Evolutionary conservation across 176 grass and related monocot species (phyloP), one percentile per base, ranked within the genome.

Genomic region (Musa schizocarpa): DNA sequence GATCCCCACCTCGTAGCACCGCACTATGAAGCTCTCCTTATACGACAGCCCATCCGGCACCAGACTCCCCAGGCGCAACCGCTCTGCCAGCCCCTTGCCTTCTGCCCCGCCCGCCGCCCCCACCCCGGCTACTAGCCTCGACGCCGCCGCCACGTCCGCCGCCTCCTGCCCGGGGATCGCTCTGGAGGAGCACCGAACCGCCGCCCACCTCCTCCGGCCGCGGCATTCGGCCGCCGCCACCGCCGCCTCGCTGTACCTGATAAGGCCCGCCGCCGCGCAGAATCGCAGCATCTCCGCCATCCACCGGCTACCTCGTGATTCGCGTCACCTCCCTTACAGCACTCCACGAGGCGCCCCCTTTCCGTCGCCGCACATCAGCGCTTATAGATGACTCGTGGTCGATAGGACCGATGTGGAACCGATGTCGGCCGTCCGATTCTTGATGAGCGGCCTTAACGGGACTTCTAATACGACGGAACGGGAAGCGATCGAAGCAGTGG

Each of bases 1-100:
- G 79, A 97, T 90, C 20, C 93, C 93, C 50, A 97, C 93, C 87
- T 97, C 90, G 80, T 90, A 97, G 85, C 81, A 88, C 52, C 93
- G 73, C 72, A 97, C 79, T 69, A 97, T 80, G 81, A 93, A 97
- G 76, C 85, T 83, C 93, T 97, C 93, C 87, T 88, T 97, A 74
- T 93, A 97, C 52, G 87, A 92, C 11, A 97, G 82, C 6, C 90
- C 93, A 70, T 90, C 90, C 76, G 88, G 87, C 16, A 90, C 78
- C 70, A 97, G 80, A 87, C 90, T 92, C 83, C 93, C 93, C 57
- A 90, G 72, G 55, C 93, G 71, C 61, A 96, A 77, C 73, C 81
- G 83, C 87, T 96, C 93, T 49, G 87, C 93, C 50, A 88, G 61
- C 53, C 83, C 81, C 62, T 72, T 76, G 65, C 80, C 59, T 72